Evolutionary conservation across 2,329 filamentous ascomycete genomes (phyloP), one percentile per base, ranked within the genome.

Genomic region (Paracoccidioides lutzii): DNA sequence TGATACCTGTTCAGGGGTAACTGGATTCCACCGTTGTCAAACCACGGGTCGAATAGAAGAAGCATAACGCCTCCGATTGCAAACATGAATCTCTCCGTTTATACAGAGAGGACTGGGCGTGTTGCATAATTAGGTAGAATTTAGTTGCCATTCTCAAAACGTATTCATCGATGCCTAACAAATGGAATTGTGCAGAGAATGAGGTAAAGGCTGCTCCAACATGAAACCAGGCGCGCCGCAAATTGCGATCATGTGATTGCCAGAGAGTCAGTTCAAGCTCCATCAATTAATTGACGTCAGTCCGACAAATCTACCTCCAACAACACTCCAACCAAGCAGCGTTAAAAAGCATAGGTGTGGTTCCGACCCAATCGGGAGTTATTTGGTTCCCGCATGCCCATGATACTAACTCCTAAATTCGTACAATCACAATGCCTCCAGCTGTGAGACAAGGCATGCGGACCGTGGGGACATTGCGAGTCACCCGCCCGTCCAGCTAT

Each of bases 371-470:
- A 42, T 42, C 32, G n/a, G n/a, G n/a, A 8, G 38, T 5, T 38
- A 4, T 2, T 52, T 35, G 15, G 37, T 8, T 38, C 35, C 5
- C n/a, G 15, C 3, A 10, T 52, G 37, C 5, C 22, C 52, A 53
- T 44, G 42, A 22, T 53, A n/a, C 15, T 1, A 10, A 30, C 51
- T n/a, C 7, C n/a, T 10, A 5, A 30, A 12, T 4, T 32, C 33
- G 33, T 45, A 37, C 22, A 45, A 37, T 37, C 35, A 54, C 33
- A 54, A 54, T 42, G 35, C 5, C 15, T 32, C 10, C 8, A 5
- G 12, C 22, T 4, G 64, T 63, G 43, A 65, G 62, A 46, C 59
- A 45, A 40, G 44, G 45, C 10, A 40, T 38, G 12, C 22, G 9
- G 12, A 22, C 38, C 2, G 12, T 15, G n/a, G 22, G 43, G 35